These are phyloP conservation scores for Puccinia horiana DNA, from an alignment of 1,284 basidiomycete genomes.

Conservation along the genomic window DNA sequence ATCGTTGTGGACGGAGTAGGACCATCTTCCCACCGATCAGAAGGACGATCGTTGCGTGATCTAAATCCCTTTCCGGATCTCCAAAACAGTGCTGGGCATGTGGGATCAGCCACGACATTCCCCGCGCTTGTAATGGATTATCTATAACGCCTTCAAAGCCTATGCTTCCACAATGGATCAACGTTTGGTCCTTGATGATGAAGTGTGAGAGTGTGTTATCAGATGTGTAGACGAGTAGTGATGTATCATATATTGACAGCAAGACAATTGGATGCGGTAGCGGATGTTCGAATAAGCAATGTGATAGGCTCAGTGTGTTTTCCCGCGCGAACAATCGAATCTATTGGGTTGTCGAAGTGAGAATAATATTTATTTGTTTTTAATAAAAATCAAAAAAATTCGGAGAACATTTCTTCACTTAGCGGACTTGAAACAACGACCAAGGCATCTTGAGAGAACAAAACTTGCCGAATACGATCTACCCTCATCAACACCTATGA, in stretches of 20 bases:
- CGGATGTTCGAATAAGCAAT: conserved; percentile 79
- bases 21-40: conserved; percentile 91
- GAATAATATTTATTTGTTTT: background rate
- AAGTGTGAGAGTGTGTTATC: conserved; percentile 95
- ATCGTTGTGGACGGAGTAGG: conserved; percentile 65
- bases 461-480: conserved; percentile 33
- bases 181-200: conserved; percentile 64
- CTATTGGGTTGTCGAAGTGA: conserved; percentile 60
- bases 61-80: conserved; percentile 88
- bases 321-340: conserved; percentile 95
- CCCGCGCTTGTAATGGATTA: conserved; percentile 79
- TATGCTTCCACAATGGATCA: conserved; percentile 80
- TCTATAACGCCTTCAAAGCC: conserved; percentile 88
- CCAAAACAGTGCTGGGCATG: conserved; percentile 88
- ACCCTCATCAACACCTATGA: conserved; percentile 74
- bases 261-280: conserved; percentile 76
- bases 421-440: background rate
- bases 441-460: background rate
- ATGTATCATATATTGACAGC: conserved; percentile 89
- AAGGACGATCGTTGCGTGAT: conserved; percentile 92
- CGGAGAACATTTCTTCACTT: background rate
- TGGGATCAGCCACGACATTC: conserved; percentile 96
- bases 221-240: conserved; percentile 92
- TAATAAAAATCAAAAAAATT: background rate
- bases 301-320: conserved; percentile 79